These are phyloP conservation scores for Cryptococcus sp. DNA, from an alignment of 1,284 basidiomycete genomes.

Conservation along the genomic window DNA sequence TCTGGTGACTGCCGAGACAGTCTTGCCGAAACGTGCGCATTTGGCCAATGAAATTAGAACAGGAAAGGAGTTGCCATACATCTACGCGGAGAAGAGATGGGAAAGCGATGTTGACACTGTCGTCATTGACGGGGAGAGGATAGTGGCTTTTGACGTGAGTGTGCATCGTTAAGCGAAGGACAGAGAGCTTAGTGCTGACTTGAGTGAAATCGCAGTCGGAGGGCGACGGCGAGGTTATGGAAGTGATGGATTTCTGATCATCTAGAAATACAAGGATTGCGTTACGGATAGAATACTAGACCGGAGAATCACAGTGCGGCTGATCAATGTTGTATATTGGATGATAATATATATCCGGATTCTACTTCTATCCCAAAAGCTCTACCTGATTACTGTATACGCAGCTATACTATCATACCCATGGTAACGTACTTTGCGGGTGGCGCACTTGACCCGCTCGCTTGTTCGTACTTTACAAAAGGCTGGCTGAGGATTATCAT, in stretches of 20 bases:
- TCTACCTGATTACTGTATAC: not conserved
- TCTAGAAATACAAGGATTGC: not conserved
- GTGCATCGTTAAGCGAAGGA: not conserved
- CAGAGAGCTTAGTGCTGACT: not conserved
- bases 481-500: slow-evolving; percentile 23
- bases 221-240: slow-evolving; percentile 14
- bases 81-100: slow-evolving; percentile 25
- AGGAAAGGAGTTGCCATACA: slow-evolving; percentile 42
- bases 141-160: slow-evolving; percentile 43
- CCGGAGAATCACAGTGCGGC: not conserved
- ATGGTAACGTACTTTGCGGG: slow-evolving; percentile 28
- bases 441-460: slow-evolving; percentile 21
- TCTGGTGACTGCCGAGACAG: slow-evolving; percentile 33
- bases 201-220: slow-evolving; percentile 3
- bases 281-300: not conserved
- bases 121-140: slow-evolving; percentile 48
- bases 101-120: slow-evolving; percentile 27
- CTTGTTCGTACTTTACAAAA: slow-evolving; percentile 22
- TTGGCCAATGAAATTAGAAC: slow-evolving; percentile 23
- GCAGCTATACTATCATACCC: slow-evolving; percentile 24
- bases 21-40: slow-evolving; percentile 13
- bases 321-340: not conserved
- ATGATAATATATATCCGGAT: not conserved
- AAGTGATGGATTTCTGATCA: slow-evolving; percentile 35
- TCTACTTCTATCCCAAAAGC: not conserved